phyloP scores from a whole-genome alignment of 1,139 yeast genomes.

The Ashbya aceris region DNA sequence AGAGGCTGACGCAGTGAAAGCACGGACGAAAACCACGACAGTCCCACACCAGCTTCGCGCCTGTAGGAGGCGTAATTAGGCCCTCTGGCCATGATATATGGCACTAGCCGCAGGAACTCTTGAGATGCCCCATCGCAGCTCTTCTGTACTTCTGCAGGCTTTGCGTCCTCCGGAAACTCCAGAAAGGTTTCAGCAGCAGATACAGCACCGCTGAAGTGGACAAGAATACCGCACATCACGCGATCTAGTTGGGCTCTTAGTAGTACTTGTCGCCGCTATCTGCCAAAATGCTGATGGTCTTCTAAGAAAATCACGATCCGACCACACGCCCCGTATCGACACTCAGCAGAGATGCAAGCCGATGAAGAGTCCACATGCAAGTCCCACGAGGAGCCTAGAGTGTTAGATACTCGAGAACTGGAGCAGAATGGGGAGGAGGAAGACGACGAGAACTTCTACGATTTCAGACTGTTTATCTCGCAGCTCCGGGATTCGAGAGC shows the following conservation, averaged over 20 bases:
- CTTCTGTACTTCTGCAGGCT: conserved; percentile 12
- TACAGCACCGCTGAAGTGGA: too few relatives aligned
- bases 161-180: conserved; percentile 13
- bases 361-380: too few relatives aligned
- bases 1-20: conserved; percentile 73
- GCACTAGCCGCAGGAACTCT: conserved; percentile 31
- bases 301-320: too few relatives aligned
- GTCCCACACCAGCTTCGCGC: conserved; percentile 7
- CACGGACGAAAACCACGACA: conserved; percentile 47
- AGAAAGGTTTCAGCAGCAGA: too few relatives aligned
- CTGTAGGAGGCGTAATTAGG: conserved; percentile 38
- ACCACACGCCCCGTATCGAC: too few relatives aligned
- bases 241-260: too few relatives aligned
- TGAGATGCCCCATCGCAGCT: not conserved
- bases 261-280: too few relatives aligned
- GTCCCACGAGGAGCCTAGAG: too few relatives aligned
- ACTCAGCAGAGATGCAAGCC: too few relatives aligned
- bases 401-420: too few relatives aligned
- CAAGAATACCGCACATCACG: conserved; percentile 38
- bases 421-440: too few relatives aligned
- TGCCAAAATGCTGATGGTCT: too few relatives aligned
- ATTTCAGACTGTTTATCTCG: conserved; percentile 69
- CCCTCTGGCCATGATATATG: conserved; percentile 44
- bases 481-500: conserved; percentile 69
- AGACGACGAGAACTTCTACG: conserved; percentile 30